Conservation (phyloP, 306 rosid genomes). For the Trifolium repens region DNA sequence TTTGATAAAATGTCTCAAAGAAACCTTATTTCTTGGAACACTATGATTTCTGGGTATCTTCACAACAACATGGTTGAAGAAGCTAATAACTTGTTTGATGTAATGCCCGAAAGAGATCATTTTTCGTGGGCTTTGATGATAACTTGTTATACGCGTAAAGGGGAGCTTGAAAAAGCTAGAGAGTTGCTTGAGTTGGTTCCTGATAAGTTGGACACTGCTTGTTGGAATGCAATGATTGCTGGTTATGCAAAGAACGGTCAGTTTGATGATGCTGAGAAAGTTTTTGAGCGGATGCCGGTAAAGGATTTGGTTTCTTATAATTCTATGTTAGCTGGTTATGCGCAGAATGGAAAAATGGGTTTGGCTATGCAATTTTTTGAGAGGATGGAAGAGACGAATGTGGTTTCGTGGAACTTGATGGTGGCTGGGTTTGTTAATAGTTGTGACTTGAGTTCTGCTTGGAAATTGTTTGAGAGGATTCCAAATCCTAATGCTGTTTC, state of each 20-base stretch:
- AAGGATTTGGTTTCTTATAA: conserved; percentile 81
- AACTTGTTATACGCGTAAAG: conserved; percentile 66
- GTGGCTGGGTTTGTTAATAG: conserved; percentile 67
- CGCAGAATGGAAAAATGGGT: conserved; percentile 70
- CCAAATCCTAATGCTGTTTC: conserved; percentile 65
- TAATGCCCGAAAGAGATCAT: conserved; percentile 64
- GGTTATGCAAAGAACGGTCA: conserved; percentile 75
- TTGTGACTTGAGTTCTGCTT: conserved; percentile 74
- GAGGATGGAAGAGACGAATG: conserved; percentile 66
- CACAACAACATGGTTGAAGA: conserved; percentile 61
- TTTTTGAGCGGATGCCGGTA: conserved; percentile 69
- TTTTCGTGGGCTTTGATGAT: conserved; percentile 85
- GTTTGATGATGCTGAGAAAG: conserved; percentile 60
- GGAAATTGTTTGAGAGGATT: conserved; percentile 63
- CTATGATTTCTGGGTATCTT: conserved; percentile 76
- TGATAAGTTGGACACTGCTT: conserved; percentile 63
- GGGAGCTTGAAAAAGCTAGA: conserved; percentile 75
- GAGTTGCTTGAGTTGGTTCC: conserved; percentile 66
- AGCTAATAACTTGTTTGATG: conserved; percentile 60
- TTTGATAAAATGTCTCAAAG: conserved; percentile 67
- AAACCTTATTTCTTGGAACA: conserved; percentile 81
- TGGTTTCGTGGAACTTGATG: conserved; percentile 81
- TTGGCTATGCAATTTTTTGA: conserved; percentile 62
- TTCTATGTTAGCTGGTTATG: conserved; percentile 76
- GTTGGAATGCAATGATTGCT: conserved; percentile 81